Base-by-base conservation (phyloP, 176 grass and related monocot species). In the sorghum (Sorghum bicolor) region DNA sequence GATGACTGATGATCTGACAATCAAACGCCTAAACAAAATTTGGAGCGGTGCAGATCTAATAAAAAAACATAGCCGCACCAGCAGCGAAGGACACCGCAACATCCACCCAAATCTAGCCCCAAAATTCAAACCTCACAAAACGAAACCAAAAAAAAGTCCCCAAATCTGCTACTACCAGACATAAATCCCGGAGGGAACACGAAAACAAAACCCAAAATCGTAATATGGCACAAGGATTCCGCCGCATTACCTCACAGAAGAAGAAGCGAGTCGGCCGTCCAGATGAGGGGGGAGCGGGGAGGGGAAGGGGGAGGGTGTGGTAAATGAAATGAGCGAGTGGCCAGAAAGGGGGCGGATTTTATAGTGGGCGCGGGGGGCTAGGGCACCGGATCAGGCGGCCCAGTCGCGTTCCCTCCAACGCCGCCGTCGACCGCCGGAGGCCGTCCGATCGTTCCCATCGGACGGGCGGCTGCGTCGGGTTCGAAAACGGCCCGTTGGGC, bases 341-440 rank as follows among this genome's bases (percentile, higher is more conserved):
- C 80, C 50, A 67, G 85, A 79, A 86, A 75, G 66, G 64, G 73
- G 36, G 67, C 48, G 32, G 10, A 0, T 77, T 93, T 88, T 93
- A 96, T 91, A 91, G 87, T 43, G 34, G 79, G 30, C 45, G 20
- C 34, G 64, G 79, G 81, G 80, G 80, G n/a, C 50, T 79, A 86
- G 76, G 70, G 40, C 78, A 63, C 57, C 62, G 34, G 41, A 93
- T 93, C 91, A 39, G 86, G 91, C 88, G 94, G 83, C 91, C 67
- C 32, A 80, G 45, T 1, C 70, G 69, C 41, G 82, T 87, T 96
- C 88, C 91, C 91, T 89, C 86, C 93, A 45, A 64, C 75, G 87
- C 83, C 75, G 64, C 47, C 4, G 33, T 41, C 50, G 57, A 72
- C 45, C 10, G 5, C 19, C 75, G 32, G n/a, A 29, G 36, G 28